Evolutionary conservation across 2,329 filamentous ascomycete genomes (phyloP).

Genomic region (Penicillium psychrosexuale): DNA sequence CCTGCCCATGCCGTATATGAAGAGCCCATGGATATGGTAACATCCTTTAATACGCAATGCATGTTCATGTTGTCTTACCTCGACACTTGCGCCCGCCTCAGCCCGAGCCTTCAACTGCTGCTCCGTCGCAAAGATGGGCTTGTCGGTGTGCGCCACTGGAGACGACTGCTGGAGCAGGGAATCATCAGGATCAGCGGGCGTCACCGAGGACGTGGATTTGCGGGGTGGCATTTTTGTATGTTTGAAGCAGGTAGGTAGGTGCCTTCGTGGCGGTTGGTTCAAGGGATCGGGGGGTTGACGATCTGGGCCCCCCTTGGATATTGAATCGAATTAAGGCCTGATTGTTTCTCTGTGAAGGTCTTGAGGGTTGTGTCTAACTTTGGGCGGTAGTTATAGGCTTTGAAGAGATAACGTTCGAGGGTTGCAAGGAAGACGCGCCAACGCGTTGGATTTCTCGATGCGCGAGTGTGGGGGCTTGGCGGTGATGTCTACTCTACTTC

Average conservation of each 20-base stretch:
- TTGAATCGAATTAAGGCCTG: neutral
- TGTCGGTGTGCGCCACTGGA: conserved; percentile 17
- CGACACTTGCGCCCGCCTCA: conserved; percentile 40
- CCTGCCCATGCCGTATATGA: neutral
- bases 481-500: conserved; percentile 6
- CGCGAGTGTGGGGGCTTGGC: conserved; percentile 8
- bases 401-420: neutral
- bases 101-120: conserved; percentile 40
- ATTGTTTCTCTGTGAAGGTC: neutral
- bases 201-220: conserved; percentile 36
- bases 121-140: conserved; percentile 36
- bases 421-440: conserved; percentile 20
- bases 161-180: conserved; percentile 16
- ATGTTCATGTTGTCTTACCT: conserved; percentile 27
- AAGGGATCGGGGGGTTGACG: neutral
- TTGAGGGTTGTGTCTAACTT: neutral
- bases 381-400: neutral
- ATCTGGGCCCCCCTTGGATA: neutral
- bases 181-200: conserved; percentile 23
- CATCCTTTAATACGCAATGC: neutral
- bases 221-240: conserved; percentile 32
- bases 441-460: conserved; percentile 13
- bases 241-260: neutral
- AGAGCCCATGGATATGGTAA: neutral
- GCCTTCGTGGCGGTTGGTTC: neutral